Percentiles rank a stretch among this genome's conserved stretches.
These are phyloP conservation scores for Platismatia glauca DNA, from an alignment of 495 filamentous ascomycete genomes.

Conservation along the genomic window DNA sequence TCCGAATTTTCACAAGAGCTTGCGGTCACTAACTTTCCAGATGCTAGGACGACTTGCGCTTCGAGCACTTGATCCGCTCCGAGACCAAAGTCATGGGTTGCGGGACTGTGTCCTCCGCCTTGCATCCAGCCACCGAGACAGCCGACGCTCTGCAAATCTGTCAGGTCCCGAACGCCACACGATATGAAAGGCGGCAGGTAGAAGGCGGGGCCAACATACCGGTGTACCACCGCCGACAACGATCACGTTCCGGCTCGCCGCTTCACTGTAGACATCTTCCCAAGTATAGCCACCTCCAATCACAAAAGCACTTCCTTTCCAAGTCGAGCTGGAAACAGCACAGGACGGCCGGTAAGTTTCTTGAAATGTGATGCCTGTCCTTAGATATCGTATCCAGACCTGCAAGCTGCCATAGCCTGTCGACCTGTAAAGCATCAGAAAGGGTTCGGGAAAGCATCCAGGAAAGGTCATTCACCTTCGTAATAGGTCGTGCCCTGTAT, in stretches of 20 bases:
- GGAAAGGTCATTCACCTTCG: slow-evolving; percentile 18
- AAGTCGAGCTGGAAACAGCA: slow-evolving; percentile 19
- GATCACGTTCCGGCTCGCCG: slow-evolving; percentile 24
- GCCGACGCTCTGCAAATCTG: slow-evolving; percentile 28
- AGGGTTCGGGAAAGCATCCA: not conserved
- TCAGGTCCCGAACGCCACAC: not conserved
- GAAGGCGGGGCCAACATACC: slow-evolving; percentile 18
- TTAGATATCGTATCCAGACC: slow-evolving; percentile 34
- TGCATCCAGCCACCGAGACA: slow-evolving; percentile 36
- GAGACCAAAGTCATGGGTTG: slow-evolving; percentile 26
- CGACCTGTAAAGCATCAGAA: slow-evolving; percentile 19
- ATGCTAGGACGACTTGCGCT: slow-evolving; percentile 45
- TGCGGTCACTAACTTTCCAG: slow-evolving; percentile 44
- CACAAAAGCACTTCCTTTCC: slow-evolving; percentile 30
- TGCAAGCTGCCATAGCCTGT: slow-evolving; percentile 32
- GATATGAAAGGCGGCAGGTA: not conserved
- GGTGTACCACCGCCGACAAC: slow-evolving; percentile 34
- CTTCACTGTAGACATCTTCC: slow-evolving; percentile 30
- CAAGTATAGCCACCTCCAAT: slow-evolving; percentile 34
- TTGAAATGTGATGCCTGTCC: slow-evolving; percentile 28
- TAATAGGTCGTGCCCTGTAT: slow-evolving; percentile 49
- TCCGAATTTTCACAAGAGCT: slow-evolving; percentile 43
- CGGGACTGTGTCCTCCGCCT: slow-evolving; percentile 33
- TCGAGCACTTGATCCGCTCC: slow-evolving; percentile 38
- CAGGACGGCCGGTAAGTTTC: slow-evolving; percentile 21